phyloP scores from a whole-genome alignment of 805 yeast genomes.

The Ogataea pignaliae region DNA sequence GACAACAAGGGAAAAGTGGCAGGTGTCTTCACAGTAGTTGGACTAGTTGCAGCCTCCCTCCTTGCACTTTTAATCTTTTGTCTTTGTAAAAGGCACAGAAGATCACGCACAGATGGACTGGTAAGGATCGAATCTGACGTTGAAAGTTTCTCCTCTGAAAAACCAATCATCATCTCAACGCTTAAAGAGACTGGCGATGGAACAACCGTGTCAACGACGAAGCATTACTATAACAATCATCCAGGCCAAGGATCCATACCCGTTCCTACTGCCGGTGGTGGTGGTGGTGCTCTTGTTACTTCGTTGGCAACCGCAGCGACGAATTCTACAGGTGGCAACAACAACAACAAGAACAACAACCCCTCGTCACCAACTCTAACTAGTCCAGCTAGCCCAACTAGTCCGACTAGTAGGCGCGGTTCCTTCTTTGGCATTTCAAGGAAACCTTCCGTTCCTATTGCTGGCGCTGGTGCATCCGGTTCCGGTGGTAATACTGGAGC shows the following conservation, averaged over 20 bases:
- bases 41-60: slow-evolving; percentile 49
- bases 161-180: slow-evolving; percentile 13
- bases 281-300: too few species aligned
- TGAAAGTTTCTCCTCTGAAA: slow-evolving; percentile 15
- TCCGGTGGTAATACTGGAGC: too few species aligned
- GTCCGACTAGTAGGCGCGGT: slow-evolving; percentile 2
- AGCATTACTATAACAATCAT: too few species aligned
- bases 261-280: too few species aligned
- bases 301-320: too few species aligned
- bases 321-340: too few species aligned
- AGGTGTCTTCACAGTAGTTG: slow-evolving; percentile 80
- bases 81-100: slow-evolving; percentile 12
- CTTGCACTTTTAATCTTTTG: slow-evolving; percentile 41
- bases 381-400: neutral
- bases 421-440: neutral
- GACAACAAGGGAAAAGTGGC: slow-evolving; percentile 73
- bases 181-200: neutral
- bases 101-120: slow-evolving; percentile 1
- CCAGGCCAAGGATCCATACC: too few species aligned
- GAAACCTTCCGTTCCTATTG: neutral
- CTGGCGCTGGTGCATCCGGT: too few species aligned
- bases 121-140: slow-evolving; percentile 18
- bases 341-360: too few species aligned
- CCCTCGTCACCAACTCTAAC: neutral
- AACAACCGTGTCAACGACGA: too few species aligned